Percentiles rank a stretch among this genome's conserved stretches.
These are phyloP conservation scores for Saitozyma sp. DNA, from an alignment of 768 basidiomycete genomes.

Conservation along the genomic window DNA sequence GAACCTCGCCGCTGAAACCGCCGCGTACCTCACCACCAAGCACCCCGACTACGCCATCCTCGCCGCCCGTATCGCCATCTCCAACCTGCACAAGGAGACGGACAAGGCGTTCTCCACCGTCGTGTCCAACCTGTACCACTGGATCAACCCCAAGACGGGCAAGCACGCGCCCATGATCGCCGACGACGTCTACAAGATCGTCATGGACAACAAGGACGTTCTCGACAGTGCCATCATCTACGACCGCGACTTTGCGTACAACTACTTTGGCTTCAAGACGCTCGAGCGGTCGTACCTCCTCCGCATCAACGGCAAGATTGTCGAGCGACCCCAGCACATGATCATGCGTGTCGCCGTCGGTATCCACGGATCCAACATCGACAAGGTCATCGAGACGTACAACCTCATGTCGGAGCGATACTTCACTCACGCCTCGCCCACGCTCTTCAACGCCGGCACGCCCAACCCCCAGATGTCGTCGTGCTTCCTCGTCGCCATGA, in stretches of 20 bases:
- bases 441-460: conserved; percentile 94
- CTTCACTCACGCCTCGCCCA: conserved; percentile 98
- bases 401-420: conserved; percentile 97
- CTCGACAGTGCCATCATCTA: conserved; percentile 96
- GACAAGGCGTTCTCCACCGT: conserved; percentile 95
- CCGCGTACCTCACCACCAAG: conserved; percentile 93
- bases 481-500: conserved; percentile 98
- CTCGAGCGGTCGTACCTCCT: conserved; percentile 96
- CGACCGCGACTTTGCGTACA: conserved; percentile 96
- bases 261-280: conserved; percentile 99
- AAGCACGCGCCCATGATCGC: conserved; percentile 86
- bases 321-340: conserved; percentile 97
- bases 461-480: conserved; percentile 90
- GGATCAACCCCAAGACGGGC: conserved; percentile 96
- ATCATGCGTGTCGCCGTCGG: conserved; percentile 99
- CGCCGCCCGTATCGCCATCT: conserved; percentile 97
- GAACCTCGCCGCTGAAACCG: conserved; percentile 97
- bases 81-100: conserved; percentile 98
- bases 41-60: conserved; percentile 98
- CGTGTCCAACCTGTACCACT: conserved; percentile 83
- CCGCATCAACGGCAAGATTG: conserved; percentile 87
- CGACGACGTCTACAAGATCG: conserved; percentile 75
- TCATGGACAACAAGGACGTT: conserved; percentile 74
- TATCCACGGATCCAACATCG: conserved; percentile 86
- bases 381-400: conserved; percentile 80